phyloP scores from a whole-genome alignment of 179 eudicot species.

The Spergularia azorica region DNA sequence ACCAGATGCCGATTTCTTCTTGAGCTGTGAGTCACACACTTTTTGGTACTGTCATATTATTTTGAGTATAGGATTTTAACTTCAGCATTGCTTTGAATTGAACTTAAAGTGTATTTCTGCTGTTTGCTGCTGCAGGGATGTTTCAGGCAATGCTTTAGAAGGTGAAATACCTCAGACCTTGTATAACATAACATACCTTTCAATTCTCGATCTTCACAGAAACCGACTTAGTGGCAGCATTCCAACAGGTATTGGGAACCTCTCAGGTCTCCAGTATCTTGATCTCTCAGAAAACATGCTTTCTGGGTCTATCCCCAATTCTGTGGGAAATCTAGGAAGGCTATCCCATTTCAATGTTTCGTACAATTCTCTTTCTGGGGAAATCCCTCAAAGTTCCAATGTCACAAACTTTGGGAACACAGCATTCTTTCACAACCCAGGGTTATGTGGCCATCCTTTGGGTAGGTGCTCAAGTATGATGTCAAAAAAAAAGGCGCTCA shows the following conservation, averaged over 20 bases:
- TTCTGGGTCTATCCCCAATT: constrained; percentile 67
- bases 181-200: constrained; percentile 72
- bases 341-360: constrained; percentile 76
- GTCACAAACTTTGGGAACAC: constrained; percentile 61
- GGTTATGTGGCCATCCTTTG: constrained; percentile 77
- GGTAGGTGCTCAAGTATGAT: constrained; percentile 44
- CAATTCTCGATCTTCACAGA: constrained; percentile 67
- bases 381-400: constrained; percentile 52
- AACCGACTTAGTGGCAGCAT: constrained; percentile 69
- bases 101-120: constrained; percentile 21
- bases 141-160: constrained; percentile 72
- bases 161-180: constrained; percentile 79
- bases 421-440: constrained; percentile 69
- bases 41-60: constrained; percentile 14
- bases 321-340: constrained; percentile 52
- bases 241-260: constrained; percentile 65
- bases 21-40: constrained; percentile 65
- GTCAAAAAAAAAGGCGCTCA: constrained; percentile 57
- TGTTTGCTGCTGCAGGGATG: constrained; percentile 82
- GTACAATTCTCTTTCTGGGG: constrained; percentile 68
- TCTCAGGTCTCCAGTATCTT: constrained; percentile 49
- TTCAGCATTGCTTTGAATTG: constrained; percentile 27
- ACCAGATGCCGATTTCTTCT: constrained; percentile 84
- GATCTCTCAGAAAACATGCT: constrained; percentile 77
- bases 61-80: neutral